phyloP scores from a whole-genome alignment of 331 rosid species.

The Saraca asoca region DNA sequence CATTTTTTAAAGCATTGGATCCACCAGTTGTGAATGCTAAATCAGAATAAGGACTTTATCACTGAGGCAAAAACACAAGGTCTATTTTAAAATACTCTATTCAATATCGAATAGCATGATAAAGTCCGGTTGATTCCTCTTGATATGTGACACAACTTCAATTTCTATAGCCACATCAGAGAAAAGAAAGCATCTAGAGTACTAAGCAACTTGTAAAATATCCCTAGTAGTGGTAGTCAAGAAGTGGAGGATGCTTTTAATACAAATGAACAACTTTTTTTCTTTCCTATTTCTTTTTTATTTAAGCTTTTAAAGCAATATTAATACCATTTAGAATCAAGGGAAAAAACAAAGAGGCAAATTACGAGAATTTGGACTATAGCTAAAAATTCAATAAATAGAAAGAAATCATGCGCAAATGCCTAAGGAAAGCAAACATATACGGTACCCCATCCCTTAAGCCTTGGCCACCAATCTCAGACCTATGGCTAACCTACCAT shows the following conservation, averaged over 20 bases:
- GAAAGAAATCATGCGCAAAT: slow-evolving; percentile 16
- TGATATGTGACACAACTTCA: too few species aligned
- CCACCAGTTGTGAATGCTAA: slow-evolving; percentile 10
- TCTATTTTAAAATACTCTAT: slow-evolving; percentile 1
- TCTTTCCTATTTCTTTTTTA: too few species aligned
- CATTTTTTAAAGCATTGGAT: too few species aligned
- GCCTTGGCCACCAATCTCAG: slow-evolving; percentile 7
- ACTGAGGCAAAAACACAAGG: background rate
- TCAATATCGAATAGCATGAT: slow-evolving; percentile 18
- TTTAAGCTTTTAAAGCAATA: too few species aligned
- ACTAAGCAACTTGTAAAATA: too few species aligned
- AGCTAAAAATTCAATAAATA: too few species aligned
- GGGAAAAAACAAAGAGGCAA: too few species aligned
- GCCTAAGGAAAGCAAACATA: background rate
- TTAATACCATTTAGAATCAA: too few species aligned
- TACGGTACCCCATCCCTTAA: too few species aligned
- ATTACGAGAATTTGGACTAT: too few species aligned
- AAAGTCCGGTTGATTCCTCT: slow-evolving; percentile 11
- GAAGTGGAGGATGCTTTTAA: too few species aligned
- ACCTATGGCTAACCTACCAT: too few species aligned
- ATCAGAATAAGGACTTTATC: background rate
- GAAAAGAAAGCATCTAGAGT: slow-evolving; percentile 9
- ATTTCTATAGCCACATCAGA: slow-evolving; percentile 2
- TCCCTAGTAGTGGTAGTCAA: background rate
- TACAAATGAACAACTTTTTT: background rate